Evolutionary conservation across 352 stramenopile genomes (phyloP), one percentile per base, ranked within the genome.

Genomic region (Plasmopara halstedii): DNA sequence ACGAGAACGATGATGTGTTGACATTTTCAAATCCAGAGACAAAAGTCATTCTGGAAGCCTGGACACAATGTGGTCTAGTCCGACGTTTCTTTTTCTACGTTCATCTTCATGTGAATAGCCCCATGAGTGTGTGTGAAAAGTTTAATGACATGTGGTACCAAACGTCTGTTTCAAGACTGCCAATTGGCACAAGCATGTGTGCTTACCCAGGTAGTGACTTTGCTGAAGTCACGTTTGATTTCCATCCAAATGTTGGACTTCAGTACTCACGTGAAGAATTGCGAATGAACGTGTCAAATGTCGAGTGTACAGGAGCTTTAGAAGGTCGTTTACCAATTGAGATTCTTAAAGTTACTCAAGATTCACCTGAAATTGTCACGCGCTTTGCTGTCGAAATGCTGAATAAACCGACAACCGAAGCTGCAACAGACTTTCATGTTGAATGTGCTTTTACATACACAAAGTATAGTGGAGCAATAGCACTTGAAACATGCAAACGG

Each of bases 131-230:
- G 10, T 83, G 70, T 39, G 58, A 83, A 11, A 55, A 66, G 14
- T 83, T 85, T 37, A 45, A 54, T 32, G 53, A 61, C n/a, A 82
- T 87, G 75, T 87, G 72, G 72, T 87, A 87, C 50, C 70, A 87
- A 52, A 69, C 52, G 9, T 57, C 53, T 0, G 53, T 66, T 11
- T 67, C 61, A 35, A 58, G 54, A 21, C 50, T 70, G 5, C 61
- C 64, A 19, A 58, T 73, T 33, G 21, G 34, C 2, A 43, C 36
- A 20, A 36, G 50, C 6, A 66, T 85, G 26, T 85, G 73, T 46
- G 64, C 69, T 36, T 78, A 81, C 46, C 55, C 57, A 13, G 48
- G 69, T 21, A 85, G 70, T 19, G 70, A 85, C 45, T 85, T 85
- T 48, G 71, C 68, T 5, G 67, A 83, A 52, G 45, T 85, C 15